Evolutionary conservation across 441 rosid genomes (phyloP), one percentile per base, ranked within the genome.

Genomic region (Syzygium malaccense): DNA sequence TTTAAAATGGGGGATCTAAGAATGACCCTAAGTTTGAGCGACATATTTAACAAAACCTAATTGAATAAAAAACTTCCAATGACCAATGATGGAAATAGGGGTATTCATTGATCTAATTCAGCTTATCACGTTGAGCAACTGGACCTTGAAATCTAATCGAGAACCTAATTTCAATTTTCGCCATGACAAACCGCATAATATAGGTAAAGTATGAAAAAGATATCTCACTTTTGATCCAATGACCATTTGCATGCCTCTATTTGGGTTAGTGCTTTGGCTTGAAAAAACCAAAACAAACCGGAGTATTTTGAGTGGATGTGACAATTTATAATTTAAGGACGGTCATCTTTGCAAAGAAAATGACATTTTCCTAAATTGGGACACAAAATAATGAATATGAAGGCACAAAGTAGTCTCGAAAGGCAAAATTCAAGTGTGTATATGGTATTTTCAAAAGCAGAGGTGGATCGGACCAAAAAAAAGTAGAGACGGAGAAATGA

Each of bases 11-110:
- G 33, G 10, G 33, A 62, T 62, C 71, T 62, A 62, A 1, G 33
- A n/a, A 62, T 62, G 14, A 62, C 9, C 68, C 32, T 62, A 62
- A n/a, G 0, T 62, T 0, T 62, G n/a, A 28, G 0, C 33, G 1
- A 62, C 10, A 28, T 14, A n/a, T n/a, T n/a, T n/a, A n/a, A n/a
- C n/a, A 62, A 33, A 62, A 62, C 19, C 68, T 28, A 62, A 62
- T n/a, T 62, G 33, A 62, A n/a, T 62, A 2, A 5, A 62, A 14
- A 62, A 0, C 37, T 62, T 62, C 33, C 71, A 25, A 62, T 6
- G 33, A 62, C 71, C 71, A n/a, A 62, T 62, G 37, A 62, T 62
- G 71, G 33, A 62, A 62, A n/a, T 14, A n/a, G 20, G 71, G 71
- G n/a, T 14, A 62, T 0, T 7, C 30, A 62, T 0, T 8, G 0